Evolutionary conservation across 2,329 filamentous ascomycete species (phyloP), one percentile per base, ranked within the genome.

Genomic region (Aspergillus clavatus): DNA sequence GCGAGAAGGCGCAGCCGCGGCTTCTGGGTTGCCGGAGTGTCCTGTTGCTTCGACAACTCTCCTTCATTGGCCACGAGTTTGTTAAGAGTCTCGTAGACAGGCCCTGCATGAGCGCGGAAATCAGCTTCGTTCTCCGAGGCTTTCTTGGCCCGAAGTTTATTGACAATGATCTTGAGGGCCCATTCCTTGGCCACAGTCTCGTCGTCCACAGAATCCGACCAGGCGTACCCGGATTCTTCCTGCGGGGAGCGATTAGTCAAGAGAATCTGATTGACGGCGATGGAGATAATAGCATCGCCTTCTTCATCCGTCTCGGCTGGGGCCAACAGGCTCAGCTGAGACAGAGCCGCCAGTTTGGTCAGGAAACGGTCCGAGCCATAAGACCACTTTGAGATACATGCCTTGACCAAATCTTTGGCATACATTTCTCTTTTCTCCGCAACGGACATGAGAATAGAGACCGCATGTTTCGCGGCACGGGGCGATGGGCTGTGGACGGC

Each of bases 401-500:
- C 86, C 44, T 84, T 80, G 6, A 96, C 69, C 8, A 98, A 77
- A 56, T 94, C 89, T 42, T 85, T 89, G 6, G 89, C 87, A 48
- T 89, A 87, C 72, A 94, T 85, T 60, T 90, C 86, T 65, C 88
- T 93, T 55, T 81, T 81, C 40, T 90, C 82, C 18, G 82, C 75
- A 7, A 83, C 84, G 27, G 87, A 83, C 68, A 95, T 81, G 43
- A 98, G 76, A 53, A 98, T 89, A 22, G 88, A 90, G 39, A 97
- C 83, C 0, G 93, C 93, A 70, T 97, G 89, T 68, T 98, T 98
- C 18, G 91, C 88, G 7, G 88, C 87, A 62, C 84, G 84, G 8
- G 87, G 80, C 2, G 90, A 91, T 19, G 79, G 79, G 18, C 91
- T 91, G 59, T 87, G 86, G 16, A 91, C 76, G 1, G 90, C 87